Conservation (phyloP, 2,329 filamentous ascomycete species). For the Sarocladiaceae sp. region DNA sequence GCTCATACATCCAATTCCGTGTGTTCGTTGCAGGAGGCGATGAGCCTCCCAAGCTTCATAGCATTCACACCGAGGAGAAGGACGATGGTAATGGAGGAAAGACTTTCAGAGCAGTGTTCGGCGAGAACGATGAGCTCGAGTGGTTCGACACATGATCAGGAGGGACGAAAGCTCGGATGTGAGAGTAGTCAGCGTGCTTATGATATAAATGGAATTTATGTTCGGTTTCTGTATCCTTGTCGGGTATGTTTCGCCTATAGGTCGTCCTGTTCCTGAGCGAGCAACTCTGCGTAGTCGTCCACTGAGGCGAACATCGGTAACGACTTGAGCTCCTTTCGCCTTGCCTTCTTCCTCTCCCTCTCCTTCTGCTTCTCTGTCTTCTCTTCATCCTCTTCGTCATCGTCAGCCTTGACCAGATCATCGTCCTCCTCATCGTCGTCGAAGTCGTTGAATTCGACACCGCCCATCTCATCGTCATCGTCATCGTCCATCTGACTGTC, state of each 20-base stretch:
- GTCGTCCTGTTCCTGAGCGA: constrained; percentile 66
- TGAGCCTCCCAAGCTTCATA: constrained; percentile 81
- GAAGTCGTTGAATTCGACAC: constrained; percentile 24
- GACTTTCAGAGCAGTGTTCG: constrained; percentile 89
- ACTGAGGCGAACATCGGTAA: constrained; percentile 89
- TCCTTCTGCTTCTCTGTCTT: constrained; percentile 47
- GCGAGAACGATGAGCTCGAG: constrained; percentile 81
- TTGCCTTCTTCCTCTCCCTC: constrained; percentile 39
- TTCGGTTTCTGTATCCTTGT: background rate
- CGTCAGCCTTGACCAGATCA: constrained; percentile 29
- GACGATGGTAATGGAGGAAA: constrained; percentile 86
- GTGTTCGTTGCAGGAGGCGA: constrained; percentile 83
- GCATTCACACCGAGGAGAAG: constrained; percentile 93
- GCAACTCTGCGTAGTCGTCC: constrained; percentile 87
- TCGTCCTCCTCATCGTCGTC: constrained; percentile 58
- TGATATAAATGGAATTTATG: background rate
- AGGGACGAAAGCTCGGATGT: background rate
- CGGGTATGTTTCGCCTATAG: constrained; percentile 17
- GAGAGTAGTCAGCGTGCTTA: background rate
- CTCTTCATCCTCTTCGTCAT: constrained; percentile 37
- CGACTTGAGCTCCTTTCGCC: constrained; percentile 80
- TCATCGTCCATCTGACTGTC: constrained; percentile 44
- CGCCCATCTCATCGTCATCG: constrained; percentile 39
- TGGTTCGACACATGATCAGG: constrained; percentile 47
- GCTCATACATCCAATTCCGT: constrained; percentile 75